Evolutionary conservation across 345 rosid genomes (phyloP), one percentile per base, ranked within the genome.

Genomic region (Euphorbia lathyris): DNA sequence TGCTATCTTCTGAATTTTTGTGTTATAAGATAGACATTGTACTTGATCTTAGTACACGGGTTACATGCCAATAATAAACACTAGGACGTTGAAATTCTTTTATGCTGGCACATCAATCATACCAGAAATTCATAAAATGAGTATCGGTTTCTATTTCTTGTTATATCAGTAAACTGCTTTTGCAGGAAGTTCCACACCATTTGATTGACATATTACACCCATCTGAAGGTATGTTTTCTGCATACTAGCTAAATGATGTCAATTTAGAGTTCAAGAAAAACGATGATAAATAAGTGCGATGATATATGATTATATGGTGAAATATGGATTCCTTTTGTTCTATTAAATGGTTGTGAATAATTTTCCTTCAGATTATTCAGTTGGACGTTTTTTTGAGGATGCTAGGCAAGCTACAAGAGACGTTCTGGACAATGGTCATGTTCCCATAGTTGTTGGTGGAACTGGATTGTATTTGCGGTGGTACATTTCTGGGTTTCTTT

Each of bases 381-480:
- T 88, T 60, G 98, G 98, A 53, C 68, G 80, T 27, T 91, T 84
- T 71, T 94, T 63, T 72, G 83, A 84, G 36, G 97, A 94, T 85
- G 93, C 87, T 63, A 82, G 97, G 78, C 82, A 84, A 74, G 88
- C 81, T 67, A 90, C 97, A 19, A 74, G 58, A 83, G 83, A 91
- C 76, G 74, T 94, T 74, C 84, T 91, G 34, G 64, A 72, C 17
- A 63, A 79, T 57, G 90, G 88, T 12, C 87, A 70, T 59, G 89
- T 91, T 78, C 96, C 98, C 23, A 87, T 94, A 23, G 91, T 94
- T 63, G 85, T 88, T 0, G 97, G 98, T 66, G 97, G 98, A 12
- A 94, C 98, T 62, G 98, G 98, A 29, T 79, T 91, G 80, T 94
- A 91, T 76, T 83, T 94, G 75, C 79, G 97, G 70, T 94, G 98